These are phyloP conservation scores for Arabidopsis hybrid DNA, from an alignment of 441 rosid genomes.

Conservation along the genomic window DNA sequence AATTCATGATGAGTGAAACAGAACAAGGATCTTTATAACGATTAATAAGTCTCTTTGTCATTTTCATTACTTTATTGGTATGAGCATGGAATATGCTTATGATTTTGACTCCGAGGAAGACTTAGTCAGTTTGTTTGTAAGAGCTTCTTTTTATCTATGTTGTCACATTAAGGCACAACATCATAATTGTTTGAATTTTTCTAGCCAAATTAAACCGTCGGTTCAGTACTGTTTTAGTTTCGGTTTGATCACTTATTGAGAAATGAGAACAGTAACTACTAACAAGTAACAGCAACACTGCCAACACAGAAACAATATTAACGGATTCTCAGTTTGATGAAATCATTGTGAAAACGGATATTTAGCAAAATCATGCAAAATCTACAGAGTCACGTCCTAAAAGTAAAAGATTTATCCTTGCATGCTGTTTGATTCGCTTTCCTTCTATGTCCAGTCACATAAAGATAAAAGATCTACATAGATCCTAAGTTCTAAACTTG, in stretches of 20 bases:
- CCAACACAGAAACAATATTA: not conserved
- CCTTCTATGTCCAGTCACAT: constrained; percentile 15
- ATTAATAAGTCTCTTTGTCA: not conserved
- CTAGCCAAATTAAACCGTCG: constrained; percentile 21
- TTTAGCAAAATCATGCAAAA: constrained; percentile 8
- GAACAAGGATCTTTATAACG: constrained; percentile 6
- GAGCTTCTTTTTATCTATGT: not conserved
- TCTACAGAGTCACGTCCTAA: not conserved
- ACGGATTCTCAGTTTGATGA: constrained; percentile 7
- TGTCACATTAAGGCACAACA: constrained; percentile 36
- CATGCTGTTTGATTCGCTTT: constrained; percentile 20
- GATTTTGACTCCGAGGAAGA: constrained; percentile 32
- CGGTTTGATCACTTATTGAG: constrained; percentile 1
- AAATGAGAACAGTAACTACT: not conserved
- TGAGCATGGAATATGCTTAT: constrained; percentile 37
- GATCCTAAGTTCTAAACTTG: constrained; percentile 15
- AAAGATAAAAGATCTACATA: constrained; percentile 24
- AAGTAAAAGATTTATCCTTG: constrained; percentile 1
- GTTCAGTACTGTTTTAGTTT: not conserved
- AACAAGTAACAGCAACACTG: too few relatives aligned
- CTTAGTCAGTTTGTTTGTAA: constrained; percentile 21
- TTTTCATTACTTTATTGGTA: constrained; percentile 9
- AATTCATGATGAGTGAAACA: constrained; percentile 9
- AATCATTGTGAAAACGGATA: not conserved
- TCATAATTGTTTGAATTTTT: constrained; percentile 9